Base-by-base conservation (phyloP, 352 stramenopile species). In the Thraustochytrium striatum region DNA sequence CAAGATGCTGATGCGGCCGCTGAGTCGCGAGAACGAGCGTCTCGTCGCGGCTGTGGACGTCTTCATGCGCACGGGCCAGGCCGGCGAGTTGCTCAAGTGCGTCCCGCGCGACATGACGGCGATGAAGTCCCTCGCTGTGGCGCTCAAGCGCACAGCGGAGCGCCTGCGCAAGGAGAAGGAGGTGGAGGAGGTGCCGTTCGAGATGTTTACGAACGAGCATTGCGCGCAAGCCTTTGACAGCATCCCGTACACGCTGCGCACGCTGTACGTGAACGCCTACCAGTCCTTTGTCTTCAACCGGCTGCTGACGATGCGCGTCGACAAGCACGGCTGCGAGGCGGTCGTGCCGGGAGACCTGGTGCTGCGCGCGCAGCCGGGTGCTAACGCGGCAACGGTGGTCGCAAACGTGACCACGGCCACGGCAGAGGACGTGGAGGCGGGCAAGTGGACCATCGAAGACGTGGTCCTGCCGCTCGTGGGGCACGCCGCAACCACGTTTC, bases 231-330 rank as follows among this genome's bases (percentile, higher is more conserved):
- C 65, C 16, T 39, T 75, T 3, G 41, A 30, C 11, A 7, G 44
- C 7, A 75, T 75, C 30, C 65, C 65, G 11, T 32, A 44, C 50
- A 61, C n/a, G 9, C 65, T 75, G 19, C 65, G 65, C 35, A 30
- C 43, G 50, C 52, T 75, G n/a, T 75, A 75, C n/a, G 50, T 75
- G 25, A 30, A 75, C 47, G 65, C 65, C 36, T 75, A 62, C 65
- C 65, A 75, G 30, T 30, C 65, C 13, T 75, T 61, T 32, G 32
- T 75, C 21, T 75, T 75, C 30, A 75, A 75, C 52, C 43, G 44
- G n/a, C 44, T 61, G 11, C 41, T 75, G n/a, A 75, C 65, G n/a
- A 75, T 61, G 50, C 44, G 65, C 32, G 65, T 75, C 32, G 65
- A 75, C 5, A 32, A 16, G 3, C 35, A 75, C 25, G 65, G 65